Evolutionary conservation across 768 basidiomycete genomes (phyloP).

Genomic region (Mycena amicta): DNA sequence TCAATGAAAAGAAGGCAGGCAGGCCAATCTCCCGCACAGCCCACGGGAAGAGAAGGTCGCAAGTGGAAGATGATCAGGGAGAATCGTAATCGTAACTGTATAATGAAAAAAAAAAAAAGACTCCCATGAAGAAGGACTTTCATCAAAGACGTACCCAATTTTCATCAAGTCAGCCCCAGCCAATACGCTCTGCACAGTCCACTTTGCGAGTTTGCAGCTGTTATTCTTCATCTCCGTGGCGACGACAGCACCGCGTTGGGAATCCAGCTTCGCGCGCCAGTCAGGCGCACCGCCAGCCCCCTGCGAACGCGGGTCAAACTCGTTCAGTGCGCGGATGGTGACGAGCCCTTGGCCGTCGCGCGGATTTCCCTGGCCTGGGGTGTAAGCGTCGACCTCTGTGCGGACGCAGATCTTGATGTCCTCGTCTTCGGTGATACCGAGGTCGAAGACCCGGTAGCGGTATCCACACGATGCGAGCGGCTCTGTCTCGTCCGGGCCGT

Average conservation of each 20-base stretch:
- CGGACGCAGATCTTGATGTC: slow-evolving; percentile 89
- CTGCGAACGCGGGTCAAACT: slow-evolving; percentile 89
- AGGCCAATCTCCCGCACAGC: not conserved
- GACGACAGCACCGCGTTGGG: slow-evolving; percentile 95
- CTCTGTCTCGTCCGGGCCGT: slow-evolving; percentile 89
- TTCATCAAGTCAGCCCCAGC: slow-evolving; percentile 97
- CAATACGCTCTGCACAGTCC: slow-evolving; percentile 93
- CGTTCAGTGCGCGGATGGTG: slow-evolving; percentile 94
- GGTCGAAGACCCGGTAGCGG: slow-evolving; percentile 93
- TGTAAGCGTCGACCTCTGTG: slow-evolving; percentile 94
- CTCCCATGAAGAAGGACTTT: slow-evolving; percentile 5
- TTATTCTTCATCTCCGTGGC: slow-evolving; percentile 99
- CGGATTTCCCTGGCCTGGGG: slow-evolving; percentile 61
- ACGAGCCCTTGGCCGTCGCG: slow-evolving; percentile 76
- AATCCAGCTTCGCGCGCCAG: slow-evolving; percentile 96
- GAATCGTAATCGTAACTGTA: too few species aligned
- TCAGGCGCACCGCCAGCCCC: slow-evolving; percentile 97
- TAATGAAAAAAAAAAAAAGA: slow-evolving; percentile 2
- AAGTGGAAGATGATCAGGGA: not conserved
- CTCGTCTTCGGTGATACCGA: slow-evolving; percentile 89
- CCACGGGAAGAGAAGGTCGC: not conserved
- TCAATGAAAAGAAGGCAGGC: not conserved
- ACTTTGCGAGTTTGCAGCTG: slow-evolving; percentile 94
- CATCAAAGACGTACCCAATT: slow-evolving; percentile 72
- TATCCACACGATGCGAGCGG: slow-evolving; percentile 96